Conservation (phyloP, 345 rosid genomes). For the Acer saccharum region DNA sequence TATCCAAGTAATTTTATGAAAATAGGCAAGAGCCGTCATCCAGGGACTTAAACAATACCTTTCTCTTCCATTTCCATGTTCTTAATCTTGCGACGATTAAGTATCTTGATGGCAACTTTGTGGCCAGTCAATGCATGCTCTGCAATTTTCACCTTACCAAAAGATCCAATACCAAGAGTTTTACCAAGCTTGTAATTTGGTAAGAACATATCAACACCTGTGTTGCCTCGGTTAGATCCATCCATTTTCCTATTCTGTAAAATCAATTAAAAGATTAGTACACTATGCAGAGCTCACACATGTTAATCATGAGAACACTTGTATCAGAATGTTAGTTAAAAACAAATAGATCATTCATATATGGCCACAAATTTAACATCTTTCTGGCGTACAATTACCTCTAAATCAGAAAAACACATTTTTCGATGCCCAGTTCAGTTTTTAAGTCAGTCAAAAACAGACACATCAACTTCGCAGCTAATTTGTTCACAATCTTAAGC, state of each 20-base stretch:
- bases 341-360: neutral
- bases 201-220: constrained; percentile 55
- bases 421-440: neutral
- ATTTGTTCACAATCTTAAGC: neutral
- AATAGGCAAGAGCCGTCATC: neutral
- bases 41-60: constrained; percentile 41
- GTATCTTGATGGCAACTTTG: constrained; percentile 96
- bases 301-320: neutral
- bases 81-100: constrained; percentile 79
- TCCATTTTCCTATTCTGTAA: constrained; percentile 48
- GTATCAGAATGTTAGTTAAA: neutral
- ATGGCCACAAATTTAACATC: neutral
- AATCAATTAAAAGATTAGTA: neutral
- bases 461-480: neutral
- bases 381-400: no score
- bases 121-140: constrained; percentile 81
- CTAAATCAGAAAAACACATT: no score
- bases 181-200: constrained; percentile 81
- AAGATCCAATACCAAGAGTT: constrained; percentile 91
- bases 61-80: constrained; percentile 90
- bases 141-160: constrained; percentile 93
- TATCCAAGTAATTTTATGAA: neutral
- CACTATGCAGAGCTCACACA: neutral
- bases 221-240: constrained; percentile 50
- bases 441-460: neutral